Percentiles rank a stretch among this genome's conserved stretches.
These are phyloP conservation scores for Adansonia gregorii DNA, from an alignment of 441 rosid species.

Conservation along the genomic window DNA sequence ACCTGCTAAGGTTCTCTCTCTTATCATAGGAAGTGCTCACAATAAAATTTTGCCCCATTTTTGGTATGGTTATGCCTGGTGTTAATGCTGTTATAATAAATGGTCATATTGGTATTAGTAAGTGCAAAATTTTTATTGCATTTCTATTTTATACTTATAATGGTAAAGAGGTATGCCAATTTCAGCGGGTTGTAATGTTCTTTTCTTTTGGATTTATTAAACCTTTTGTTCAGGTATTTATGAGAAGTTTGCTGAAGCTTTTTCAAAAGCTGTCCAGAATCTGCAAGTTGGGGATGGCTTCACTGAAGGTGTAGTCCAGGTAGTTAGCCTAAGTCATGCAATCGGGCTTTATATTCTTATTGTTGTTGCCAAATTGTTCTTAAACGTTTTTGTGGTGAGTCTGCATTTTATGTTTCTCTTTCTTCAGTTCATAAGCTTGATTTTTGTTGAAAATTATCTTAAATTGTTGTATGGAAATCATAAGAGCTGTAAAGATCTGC, in stretches of 20 bases:
- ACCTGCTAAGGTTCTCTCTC: background rate
- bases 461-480: background rate
- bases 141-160: background rate
- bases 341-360: background rate
- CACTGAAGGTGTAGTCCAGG: slow-evolving; percentile 80
- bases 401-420: slow-evolving; percentile 15
- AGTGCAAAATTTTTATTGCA: background rate
- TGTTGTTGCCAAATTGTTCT: slow-evolving; percentile 12
- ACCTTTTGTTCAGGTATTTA: slow-evolving; percentile 69
- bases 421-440: background rate
- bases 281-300: slow-evolving; percentile 96
- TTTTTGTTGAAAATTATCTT: background rate
- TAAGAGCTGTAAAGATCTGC: background rate
- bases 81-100: background rate
- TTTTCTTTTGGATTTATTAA: slow-evolving; percentile 19
- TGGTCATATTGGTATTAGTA: background rate
- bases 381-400: slow-evolving; percentile 2
- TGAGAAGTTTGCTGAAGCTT: slow-evolving; percentile 84
- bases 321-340: slow-evolving; percentile 24
- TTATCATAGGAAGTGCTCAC: background rate
- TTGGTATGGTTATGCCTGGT: background rate
- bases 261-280: slow-evolving; percentile 80
- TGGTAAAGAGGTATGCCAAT: slow-evolving; percentile 1
- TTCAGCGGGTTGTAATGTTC: background rate
- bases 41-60: background rate